Conservation (phyloP, 1,139 yeast species). For the Pichia sp. region DNA sequence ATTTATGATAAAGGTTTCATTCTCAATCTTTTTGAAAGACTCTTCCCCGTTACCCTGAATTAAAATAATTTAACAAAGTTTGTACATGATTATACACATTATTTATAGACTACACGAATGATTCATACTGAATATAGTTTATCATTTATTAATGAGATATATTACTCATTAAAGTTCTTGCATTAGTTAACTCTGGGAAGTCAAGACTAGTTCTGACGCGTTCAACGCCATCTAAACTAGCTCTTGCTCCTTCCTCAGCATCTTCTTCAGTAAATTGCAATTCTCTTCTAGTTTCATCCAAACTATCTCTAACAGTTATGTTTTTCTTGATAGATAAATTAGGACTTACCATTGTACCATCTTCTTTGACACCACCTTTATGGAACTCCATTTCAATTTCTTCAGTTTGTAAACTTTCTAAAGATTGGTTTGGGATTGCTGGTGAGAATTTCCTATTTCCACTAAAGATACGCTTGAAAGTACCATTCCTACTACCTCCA, state of each 20-base stretch:
- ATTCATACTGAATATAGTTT: no score
- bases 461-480: constrained; percentile 22
- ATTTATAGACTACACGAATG: no score
- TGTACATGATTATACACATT: background rate
- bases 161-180: constrained; percentile 26
- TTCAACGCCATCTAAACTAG: constrained; percentile 18
- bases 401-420: constrained; percentile 35
- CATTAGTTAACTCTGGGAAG: constrained; percentile 28
- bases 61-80: background rate
- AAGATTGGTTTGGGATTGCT: constrained; percentile 19
- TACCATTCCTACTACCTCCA: constrained; percentile 24
- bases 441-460: constrained; percentile 15
- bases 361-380: constrained; percentile 14
- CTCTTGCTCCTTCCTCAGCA: constrained; percentile 18
- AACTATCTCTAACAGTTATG: constrained; percentile 16
- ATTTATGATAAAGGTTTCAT: constrained; percentile 60
- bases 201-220: constrained; percentile 27
- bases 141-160: constrained; percentile 16
- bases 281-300: constrained; percentile 21
- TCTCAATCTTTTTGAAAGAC: constrained; percentile 34
- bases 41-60: constrained; percentile 33
- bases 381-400: constrained; percentile 45
- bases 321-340: constrained; percentile 22
- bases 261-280: constrained; percentile 11
- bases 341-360: constrained; percentile 24